Evolutionary conservation across 306 rosid genomes (phyloP).

Genomic region (Cucurbita ficifolia): DNA sequence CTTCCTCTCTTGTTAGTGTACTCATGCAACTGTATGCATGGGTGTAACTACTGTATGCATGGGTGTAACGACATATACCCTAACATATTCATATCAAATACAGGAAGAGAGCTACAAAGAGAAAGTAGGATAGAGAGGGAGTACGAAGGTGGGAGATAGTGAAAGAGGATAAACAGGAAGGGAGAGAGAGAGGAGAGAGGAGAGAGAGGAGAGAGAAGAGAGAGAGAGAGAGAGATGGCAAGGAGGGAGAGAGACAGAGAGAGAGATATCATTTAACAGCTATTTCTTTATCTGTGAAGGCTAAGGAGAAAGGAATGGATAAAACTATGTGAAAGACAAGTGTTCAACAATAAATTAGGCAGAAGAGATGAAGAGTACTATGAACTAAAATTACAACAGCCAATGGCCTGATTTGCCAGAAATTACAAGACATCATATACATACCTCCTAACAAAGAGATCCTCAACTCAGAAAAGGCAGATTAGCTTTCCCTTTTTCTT

Average conservation of each 20-base stretch:
- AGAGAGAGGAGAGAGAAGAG: neutral
- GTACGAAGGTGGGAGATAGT: slow-evolving; percentile 3
- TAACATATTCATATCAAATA: neutral
- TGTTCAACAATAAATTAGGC: slow-evolving; percentile 17
- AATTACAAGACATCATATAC: slow-evolving; percentile 32
- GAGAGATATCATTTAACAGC: neutral
- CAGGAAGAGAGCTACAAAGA: neutral
- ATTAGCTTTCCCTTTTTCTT: slow-evolving; percentile 11
- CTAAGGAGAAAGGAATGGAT: neutral
- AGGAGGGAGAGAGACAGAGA: neutral
- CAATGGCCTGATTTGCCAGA: slow-evolving; percentile 27
- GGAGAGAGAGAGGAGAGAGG: neutral
- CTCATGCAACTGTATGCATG: no score
- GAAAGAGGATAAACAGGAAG: neutral
- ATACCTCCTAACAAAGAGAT: slow-evolving; percentile 16
- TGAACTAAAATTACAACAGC: slow-evolving; percentile 39
- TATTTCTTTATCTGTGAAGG: neutral
- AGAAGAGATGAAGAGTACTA: slow-evolving; percentile 7
- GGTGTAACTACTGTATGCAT: no score
- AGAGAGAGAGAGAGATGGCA: neutral
- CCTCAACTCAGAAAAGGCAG: neutral
- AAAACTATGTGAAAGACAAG: neutral
- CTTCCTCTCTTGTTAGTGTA: no score
- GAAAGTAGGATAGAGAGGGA: neutral
- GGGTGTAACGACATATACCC: no score